Percentiles rank a stretch among this genome's conserved stretches.
These are phyloP conservation scores for Suillus clintonianus DNA, from an alignment of 768 basidiomycete genomes.

Conservation along the genomic window DNA sequence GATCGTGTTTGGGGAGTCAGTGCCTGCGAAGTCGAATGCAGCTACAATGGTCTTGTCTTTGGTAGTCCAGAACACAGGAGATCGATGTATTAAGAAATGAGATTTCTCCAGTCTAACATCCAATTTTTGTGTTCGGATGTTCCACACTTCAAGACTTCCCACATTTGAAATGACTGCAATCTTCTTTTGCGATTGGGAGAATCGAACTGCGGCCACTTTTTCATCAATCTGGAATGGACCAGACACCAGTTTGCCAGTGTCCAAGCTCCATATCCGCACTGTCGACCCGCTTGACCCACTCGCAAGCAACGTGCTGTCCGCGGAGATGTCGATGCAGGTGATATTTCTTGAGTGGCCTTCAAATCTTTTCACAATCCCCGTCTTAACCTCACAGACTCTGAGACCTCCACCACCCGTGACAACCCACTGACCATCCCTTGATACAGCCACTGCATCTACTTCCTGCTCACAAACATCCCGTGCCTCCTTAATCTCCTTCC, in stretches of 20 bases:
- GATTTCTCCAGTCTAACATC: neutral
- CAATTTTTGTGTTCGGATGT: neutral
- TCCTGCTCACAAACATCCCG: no score
- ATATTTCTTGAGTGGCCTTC: neutral
- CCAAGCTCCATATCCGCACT: neutral
- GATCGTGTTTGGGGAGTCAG: neutral
- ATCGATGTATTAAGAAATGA: no score
- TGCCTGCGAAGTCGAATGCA: no score
- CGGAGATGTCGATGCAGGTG: neutral
- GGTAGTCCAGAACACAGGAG: neutral
- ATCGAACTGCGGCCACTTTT: neutral
- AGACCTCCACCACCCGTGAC: neutral
- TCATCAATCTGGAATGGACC: neutral
- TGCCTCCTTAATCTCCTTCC: no score
- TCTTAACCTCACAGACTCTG: neutral
- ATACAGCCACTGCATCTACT: no score
- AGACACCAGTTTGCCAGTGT: neutral
- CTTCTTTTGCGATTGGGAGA: neutral
- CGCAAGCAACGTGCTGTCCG: neutral
- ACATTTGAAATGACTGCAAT: neutral
- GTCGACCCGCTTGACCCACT: neutral
- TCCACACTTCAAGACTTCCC: neutral
- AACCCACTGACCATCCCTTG: no score
- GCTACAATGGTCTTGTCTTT: neutral
- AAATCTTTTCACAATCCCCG: neutral